Conservation (phyloP, 768 basidiomycete species). For the Tylopilus subfusipes region DNA sequence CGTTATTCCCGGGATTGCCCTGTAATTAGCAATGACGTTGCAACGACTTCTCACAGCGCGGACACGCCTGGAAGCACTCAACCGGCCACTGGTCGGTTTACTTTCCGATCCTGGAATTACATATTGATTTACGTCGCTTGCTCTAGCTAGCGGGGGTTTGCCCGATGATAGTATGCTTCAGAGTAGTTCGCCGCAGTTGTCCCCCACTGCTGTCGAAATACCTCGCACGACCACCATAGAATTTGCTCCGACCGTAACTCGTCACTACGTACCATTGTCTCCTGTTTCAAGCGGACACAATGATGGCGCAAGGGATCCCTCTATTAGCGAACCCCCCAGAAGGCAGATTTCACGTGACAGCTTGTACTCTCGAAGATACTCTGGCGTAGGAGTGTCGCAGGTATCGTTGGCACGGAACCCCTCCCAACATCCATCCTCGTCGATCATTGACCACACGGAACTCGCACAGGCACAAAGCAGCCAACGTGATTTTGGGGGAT, state of each 20-base stretch:
- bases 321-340: constrained; percentile 6
- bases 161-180: constrained; percentile 1
- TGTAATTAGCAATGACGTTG: neutral
- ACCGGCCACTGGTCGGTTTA: constrained; percentile 9
- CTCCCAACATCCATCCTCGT: constrained; percentile 11
- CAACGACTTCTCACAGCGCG: constrained; percentile 36
- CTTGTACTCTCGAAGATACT: constrained; percentile 15
- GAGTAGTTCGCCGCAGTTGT: constrained; percentile 1
- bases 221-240: constrained; percentile 49
- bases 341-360: constrained; percentile 5
- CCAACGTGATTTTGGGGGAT: constrained; percentile 63
- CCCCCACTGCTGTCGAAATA: constrained; percentile 17
- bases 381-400: constrained; percentile 7
- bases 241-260: constrained; percentile 41
- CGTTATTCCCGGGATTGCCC: neutral
- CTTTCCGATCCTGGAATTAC: neutral
- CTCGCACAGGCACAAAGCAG: constrained; percentile 22
- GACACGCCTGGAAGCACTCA: constrained; percentile 14
- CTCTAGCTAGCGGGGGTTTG: constrained; percentile 10
- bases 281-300: constrained; percentile 28
- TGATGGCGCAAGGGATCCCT: constrained; percentile 1
- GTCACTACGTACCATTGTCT: constrained; percentile 23
- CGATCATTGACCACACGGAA: constrained; percentile 14
- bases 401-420: constrained; percentile 16
- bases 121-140: neutral